Evolutionary conservation across 1,284 basidiomycete genomes (phyloP).

Genomic region (Cryptococcus sp.): DNA sequence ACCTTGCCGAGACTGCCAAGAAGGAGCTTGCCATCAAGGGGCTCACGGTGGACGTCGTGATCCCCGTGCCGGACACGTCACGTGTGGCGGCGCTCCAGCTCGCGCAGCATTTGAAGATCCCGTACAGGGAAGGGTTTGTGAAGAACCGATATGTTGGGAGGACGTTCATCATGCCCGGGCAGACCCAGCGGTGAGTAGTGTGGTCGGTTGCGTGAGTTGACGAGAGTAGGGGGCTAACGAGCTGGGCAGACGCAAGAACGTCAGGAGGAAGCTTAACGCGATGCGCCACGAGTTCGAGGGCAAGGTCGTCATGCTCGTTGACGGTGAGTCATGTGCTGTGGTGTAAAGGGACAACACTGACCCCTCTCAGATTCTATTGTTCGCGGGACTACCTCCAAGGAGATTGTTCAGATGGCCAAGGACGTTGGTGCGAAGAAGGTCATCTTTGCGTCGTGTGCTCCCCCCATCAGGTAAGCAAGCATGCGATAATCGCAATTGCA

Average conservation of each 20-base stretch:
- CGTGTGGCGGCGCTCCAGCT: conserved; percentile 93
- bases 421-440: conserved; percentile 98
- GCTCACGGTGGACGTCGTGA: conserved; percentile 85
- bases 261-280: conserved; percentile 92
- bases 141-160: conserved; percentile 98
- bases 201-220: background rate
- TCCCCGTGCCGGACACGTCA: conserved; percentile 96
- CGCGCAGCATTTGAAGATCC: conserved; percentile 83
- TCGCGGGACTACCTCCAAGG: conserved; percentile 95
- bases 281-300: conserved; percentile 97
- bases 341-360: background rate
- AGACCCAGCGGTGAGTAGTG: conserved; percentile 59
- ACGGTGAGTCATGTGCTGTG: conserved; percentile 59
- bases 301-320: conserved; percentile 93
- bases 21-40: conserved; percentile 67
- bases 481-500: background rate
- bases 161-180: conserved; percentile 99
- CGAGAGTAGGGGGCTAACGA: conserved; percentile 3
- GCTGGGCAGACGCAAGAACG: conserved; percentile 75
- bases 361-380: conserved; percentile 82
- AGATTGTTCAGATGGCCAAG: conserved; percentile 99
- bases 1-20: conserved; percentile 81
- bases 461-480: conserved; percentile 71
- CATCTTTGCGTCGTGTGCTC: conserved; percentile 94
- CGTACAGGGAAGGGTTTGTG: conserved; percentile 97